Evolutionary conservation across 2,329 filamentous ascomycete species (phyloP), one percentile per base, ranked within the genome.

Genomic region (Paecilomyces sp.): DNA sequence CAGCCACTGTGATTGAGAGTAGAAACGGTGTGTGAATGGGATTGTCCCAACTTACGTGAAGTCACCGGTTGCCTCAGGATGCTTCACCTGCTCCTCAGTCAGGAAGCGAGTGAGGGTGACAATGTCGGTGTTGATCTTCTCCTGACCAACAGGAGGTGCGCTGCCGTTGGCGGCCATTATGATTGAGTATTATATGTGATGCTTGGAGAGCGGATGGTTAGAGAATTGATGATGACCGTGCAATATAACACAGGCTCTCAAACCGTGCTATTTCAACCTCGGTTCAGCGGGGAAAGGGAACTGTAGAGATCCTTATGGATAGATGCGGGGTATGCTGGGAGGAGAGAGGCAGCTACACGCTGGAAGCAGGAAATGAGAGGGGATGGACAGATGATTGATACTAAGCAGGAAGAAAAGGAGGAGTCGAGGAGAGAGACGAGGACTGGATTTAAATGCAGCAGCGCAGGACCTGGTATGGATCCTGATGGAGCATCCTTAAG

Each of bases 71-170:
- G 94, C 94, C 76, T 97, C 92, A 74, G 89, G 88, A 80, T 95
- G 87, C 78, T 97, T 97, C 63, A 83, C 79, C 77, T 99, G 94
- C 80, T 97, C 92, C 81, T 99, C 94, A 31, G 92, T 97, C 69
- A 99, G 84, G 83, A 94, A 96, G 63, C 94, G 86, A 51, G 94
- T 97, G 68, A 99, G 86, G 58, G 94, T 97, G 73, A 97, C 84
- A 73, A 99, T 97, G 77, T 97, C 86, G 63, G 91, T 95, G 83
- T 97, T 97, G 80, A 99, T 87, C 75, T 89, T 88, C 80, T 96
- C 91, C 67, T 79, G 72, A 61, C 81, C 82, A 36, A 82, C 81
- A 60, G 82, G 81, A 67, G 85, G 80, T 64, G 78, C 72, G 62
- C 78, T 73, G 65, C 76, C 78, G 67, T 72, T 76, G 72, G 76